phyloP scores from a whole-genome alignment of 169 alveolate genomes.

The Amoebophrya sp. region DNA sequence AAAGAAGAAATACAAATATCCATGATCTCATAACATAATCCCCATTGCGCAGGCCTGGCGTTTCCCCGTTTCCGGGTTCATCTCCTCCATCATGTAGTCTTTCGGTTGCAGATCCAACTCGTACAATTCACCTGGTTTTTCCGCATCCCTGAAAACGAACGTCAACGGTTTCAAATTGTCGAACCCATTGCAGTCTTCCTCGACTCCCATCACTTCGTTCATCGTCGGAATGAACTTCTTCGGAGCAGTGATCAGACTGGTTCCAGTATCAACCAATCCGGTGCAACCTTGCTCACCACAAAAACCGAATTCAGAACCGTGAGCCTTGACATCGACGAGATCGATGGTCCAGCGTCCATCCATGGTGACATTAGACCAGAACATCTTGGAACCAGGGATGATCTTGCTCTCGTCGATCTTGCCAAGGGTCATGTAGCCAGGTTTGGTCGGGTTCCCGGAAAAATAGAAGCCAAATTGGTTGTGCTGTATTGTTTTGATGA shows the following conservation, averaged over 20 bases:
- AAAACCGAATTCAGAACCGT: neutral
- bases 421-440: neutral
- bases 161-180: neutral
- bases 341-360: neutral
- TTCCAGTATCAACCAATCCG: neutral
- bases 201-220: neutral
- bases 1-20: too few relatives aligned
- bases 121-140: neutral
- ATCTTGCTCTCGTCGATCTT: neutral
- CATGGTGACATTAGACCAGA: neutral
- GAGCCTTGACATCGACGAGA: neutral
- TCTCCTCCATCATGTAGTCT: neutral
- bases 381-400: neutral
- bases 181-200: neutral
- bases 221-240: too few relatives aligned
- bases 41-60: neutral
- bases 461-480: neutral
- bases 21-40: neutral
- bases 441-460: neutral
- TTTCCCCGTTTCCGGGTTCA: neutral
- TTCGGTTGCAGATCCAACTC: neutral
- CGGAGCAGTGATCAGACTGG: conserved; percentile 7
- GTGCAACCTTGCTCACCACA: neutral
- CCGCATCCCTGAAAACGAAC: neutral
- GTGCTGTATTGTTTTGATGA: too few relatives aligned